phyloP scores from a whole-genome alignment of 169 alveolate species.

The Plasmodium fragile region DNA sequence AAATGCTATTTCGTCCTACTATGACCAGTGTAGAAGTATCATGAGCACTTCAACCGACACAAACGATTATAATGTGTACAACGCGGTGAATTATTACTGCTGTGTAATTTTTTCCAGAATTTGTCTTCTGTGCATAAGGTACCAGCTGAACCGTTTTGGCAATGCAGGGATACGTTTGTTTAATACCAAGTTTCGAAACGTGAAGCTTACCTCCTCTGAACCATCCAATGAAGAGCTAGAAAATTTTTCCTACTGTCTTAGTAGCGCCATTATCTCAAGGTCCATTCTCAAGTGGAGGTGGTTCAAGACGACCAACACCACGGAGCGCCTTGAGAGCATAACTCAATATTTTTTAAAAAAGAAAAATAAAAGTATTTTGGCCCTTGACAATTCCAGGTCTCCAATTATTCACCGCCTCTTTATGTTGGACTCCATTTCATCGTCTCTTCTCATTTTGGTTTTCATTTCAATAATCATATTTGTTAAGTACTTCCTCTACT shows the following conservation, averaged over 20 bases:
- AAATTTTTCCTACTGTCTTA: conserved; percentile 46
- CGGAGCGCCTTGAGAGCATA: conserved; percentile 65
- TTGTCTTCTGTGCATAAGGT: conserved; percentile 53
- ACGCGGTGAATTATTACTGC: conserved; percentile 19
- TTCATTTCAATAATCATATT: conserved; percentile 23
- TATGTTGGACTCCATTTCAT: conserved; percentile 63
- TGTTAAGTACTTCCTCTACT: conserved; percentile 37
- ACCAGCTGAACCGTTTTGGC: conserved; percentile 70
- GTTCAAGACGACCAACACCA: conserved; percentile 61
- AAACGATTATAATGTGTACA: not conserved
- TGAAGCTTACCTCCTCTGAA: conserved; percentile 54
- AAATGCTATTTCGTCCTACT: conserved; percentile 39
- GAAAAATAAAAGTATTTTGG: conserved; percentile 64
- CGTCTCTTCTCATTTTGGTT: conserved; percentile 24
- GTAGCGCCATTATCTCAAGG: conserved; percentile 63
- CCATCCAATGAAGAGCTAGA: conserved; percentile 64
- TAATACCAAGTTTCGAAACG: conserved; percentile 49
- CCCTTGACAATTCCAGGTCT: conserved; percentile 64
- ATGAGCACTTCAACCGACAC: not conserved
- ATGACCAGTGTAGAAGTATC: conserved; percentile 26
- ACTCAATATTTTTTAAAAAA: conserved; percentile 63
- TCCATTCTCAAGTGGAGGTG: conserved; percentile 55
- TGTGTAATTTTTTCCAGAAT: conserved; percentile 60
- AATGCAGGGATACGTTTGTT: conserved; percentile 46
- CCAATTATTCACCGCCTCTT: conserved; percentile 57